phyloP scores from a whole-genome alignment of 208 protist genomes.

The Crithidia expoeki region DNA sequence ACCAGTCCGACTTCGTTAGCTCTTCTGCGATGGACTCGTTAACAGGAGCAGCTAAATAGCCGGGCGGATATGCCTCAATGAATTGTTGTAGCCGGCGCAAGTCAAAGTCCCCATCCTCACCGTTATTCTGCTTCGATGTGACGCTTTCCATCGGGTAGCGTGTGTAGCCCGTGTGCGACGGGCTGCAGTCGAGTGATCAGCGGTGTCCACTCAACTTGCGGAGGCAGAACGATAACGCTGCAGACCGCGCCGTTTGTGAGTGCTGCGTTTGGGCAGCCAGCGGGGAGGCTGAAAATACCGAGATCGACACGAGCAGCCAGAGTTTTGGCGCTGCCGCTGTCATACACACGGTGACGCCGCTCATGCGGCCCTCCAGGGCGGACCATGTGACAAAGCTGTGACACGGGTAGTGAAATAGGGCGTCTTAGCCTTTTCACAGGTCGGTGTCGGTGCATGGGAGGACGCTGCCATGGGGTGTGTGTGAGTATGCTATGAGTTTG shows the following conservation, averaged over 20 bases:
- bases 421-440: slow-evolving; percentile 4
- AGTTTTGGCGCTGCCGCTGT: not conserved
- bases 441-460: not conserved
- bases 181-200: not conserved
- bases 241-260: not conserved
- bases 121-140: too few relatives aligned
- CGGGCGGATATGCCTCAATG: not conserved
- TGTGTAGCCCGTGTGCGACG: not conserved
- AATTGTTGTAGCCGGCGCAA: not conserved
- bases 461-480: not conserved
- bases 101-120: slow-evolving; percentile 2
- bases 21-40: not conserved
- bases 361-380: slow-evolving; percentile 9
- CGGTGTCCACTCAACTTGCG: not conserved
- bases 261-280: slow-evolving; percentile 8
- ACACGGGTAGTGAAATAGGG: slow-evolving; percentile 12
- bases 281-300: slow-evolving; percentile 13
- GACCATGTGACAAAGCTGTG: slow-evolving; percentile 14
- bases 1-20: not conserved
- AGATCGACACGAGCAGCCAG: slow-evolving; percentile 8
- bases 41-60: slow-evolving; percentile 5
- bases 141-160: slow-evolving; percentile 6
- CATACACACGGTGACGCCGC: slow-evolving; percentile 1
- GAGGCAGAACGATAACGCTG: not conserved
- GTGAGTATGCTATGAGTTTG: too few relatives aligned